Percentiles rank a stretch among this genome's conserved stretches.
phyloP scores from a whole-genome alignment of 2,329 filamentous ascomycete species.

The Coleophoma crateriformis region DNA sequence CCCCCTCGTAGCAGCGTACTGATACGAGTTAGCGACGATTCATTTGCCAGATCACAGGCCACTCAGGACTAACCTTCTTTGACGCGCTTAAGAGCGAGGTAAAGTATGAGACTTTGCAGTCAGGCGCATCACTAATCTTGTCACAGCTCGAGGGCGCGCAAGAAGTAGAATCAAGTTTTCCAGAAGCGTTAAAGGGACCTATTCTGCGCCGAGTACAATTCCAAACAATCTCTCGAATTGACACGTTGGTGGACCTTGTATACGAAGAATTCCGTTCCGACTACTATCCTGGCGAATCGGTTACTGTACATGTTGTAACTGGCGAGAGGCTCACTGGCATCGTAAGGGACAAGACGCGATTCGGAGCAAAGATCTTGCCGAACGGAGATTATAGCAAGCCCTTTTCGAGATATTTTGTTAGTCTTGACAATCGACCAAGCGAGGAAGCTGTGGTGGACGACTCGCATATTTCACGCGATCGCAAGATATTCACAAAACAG shows the following conservation, averaged over 20 bases:
- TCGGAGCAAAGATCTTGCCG: conserved; percentile 54
- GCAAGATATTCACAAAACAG: conserved; percentile 90
- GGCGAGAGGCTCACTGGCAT: conserved; percentile 67
- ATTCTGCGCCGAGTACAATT: conserved; percentile 90
- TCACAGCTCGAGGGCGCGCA: conserved; percentile 68
- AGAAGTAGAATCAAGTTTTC: conserved; percentile 88
- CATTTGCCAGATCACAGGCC: conserved; percentile 93
- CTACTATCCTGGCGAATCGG: conserved; percentile 84
- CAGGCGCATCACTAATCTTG: conserved; percentile 15
- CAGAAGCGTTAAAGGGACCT: conserved; percentile 83
- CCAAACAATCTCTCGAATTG: conserved; percentile 81
- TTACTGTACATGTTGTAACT: conserved; percentile 65
- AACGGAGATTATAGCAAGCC: conserved; percentile 68
- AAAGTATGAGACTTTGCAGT: conserved; percentile 26
- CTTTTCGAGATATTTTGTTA: conserved; percentile 76
- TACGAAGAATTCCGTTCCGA: conserved; percentile 81
- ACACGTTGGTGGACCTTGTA: conserved; percentile 66
- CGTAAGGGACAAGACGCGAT: conserved; percentile 81
- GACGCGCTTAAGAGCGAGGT: conserved; percentile 90
- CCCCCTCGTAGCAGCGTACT: conserved; percentile 17
- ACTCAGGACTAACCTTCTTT: conserved; percentile 86
- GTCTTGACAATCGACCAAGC: conserved; percentile 59
- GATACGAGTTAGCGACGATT: conserved; percentile 55
- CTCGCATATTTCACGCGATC: conserved; percentile 77
- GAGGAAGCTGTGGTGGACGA: conserved; percentile 77